Conservation (phyloP, 2,329 filamentous ascomycete species). For the Raffaelea ambrosiae region DNA sequence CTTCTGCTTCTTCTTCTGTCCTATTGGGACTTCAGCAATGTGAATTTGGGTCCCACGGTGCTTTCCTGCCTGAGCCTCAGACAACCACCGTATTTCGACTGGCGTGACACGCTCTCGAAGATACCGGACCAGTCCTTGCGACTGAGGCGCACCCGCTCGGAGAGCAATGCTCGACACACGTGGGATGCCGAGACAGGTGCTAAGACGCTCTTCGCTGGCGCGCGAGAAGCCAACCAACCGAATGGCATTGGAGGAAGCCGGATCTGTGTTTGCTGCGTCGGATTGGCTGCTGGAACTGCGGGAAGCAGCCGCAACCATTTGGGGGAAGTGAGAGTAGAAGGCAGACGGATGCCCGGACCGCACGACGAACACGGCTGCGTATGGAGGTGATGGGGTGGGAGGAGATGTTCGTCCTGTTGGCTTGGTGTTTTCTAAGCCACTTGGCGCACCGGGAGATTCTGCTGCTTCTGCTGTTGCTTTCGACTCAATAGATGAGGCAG, state of each 20-base stretch:
- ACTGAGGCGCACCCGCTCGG: constrained; percentile 44
- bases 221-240: constrained; percentile 56
- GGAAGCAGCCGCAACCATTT: constrained; percentile 37
- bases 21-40: constrained; percentile 30
- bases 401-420: neutral
- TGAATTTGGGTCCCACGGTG: constrained; percentile 41
- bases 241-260: constrained; percentile 21
- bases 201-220: constrained; percentile 48
- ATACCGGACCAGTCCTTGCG: constrained; percentile 47
- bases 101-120: constrained; percentile 41
- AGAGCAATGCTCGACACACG: constrained; percentile 58
- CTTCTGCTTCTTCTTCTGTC: constrained; percentile 23
- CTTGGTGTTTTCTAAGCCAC: neutral
- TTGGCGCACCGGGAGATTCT: no score
- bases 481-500: neutral
- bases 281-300: neutral
- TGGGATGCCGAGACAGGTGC: constrained; percentile 48
- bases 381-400: constrained; percentile 16
- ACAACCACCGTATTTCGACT: constrained; percentile 48
- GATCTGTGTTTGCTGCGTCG: neutral
- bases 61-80: constrained; percentile 29
- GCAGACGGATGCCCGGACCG: constrained; percentile 48
- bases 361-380: constrained; percentile 49
- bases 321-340: constrained; percentile 51
- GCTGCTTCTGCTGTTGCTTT: neutral